Evolutionary conservation across 768 basidiomycete species (phyloP).

Genomic region (Pleurotus salmoneostramineus): DNA sequence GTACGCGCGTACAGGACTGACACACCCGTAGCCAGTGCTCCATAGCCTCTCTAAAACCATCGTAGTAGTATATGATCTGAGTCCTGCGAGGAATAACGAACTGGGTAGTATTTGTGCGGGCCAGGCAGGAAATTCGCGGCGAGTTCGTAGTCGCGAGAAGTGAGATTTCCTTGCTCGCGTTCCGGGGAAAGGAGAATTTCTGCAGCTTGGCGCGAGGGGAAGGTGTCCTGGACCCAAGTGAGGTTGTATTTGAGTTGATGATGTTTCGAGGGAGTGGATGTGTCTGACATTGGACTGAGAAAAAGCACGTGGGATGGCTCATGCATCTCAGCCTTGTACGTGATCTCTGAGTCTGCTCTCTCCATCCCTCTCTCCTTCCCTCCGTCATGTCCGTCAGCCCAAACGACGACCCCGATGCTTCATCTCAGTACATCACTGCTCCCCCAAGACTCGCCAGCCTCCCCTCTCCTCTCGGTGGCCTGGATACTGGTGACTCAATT

Average conservation of each 20-base stretch:
- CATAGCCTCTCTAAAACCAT: background rate
- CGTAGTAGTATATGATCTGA: background rate
- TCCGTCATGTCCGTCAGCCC: background rate
- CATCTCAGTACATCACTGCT: slow-evolving; percentile 5
- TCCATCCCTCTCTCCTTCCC: background rate
- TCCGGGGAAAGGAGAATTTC: slow-evolving; percentile 51
- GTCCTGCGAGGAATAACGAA: slow-evolving; percentile 19
- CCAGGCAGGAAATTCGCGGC: slow-evolving; percentile 52
- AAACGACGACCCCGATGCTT: slow-evolving; percentile 4
- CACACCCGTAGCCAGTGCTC: background rate
- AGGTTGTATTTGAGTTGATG: slow-evolving; percentile 6
- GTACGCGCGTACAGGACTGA: background rate
- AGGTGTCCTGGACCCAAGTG: slow-evolving; percentile 37
- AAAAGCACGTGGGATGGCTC: background rate
- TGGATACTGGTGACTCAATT: slow-evolving; percentile 20
- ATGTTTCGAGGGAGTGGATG: background rate
- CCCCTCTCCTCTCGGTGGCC: slow-evolving; percentile 7
- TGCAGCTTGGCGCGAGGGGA: slow-evolving; percentile 33
- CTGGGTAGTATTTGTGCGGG: slow-evolving; percentile 32
- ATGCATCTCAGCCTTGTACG: background rate
- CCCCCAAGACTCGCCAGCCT: background rate
- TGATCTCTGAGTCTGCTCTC: background rate
- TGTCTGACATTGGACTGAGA: background rate
- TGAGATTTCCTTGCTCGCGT: slow-evolving; percentile 45
- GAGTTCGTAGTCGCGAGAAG: slow-evolving; percentile 51